Percentiles rank a stretch among this genome's conserved stretches.
Conservation (phyloP, 192 early-diverging fungal genomes). For the Coemansia sp. region DNA sequence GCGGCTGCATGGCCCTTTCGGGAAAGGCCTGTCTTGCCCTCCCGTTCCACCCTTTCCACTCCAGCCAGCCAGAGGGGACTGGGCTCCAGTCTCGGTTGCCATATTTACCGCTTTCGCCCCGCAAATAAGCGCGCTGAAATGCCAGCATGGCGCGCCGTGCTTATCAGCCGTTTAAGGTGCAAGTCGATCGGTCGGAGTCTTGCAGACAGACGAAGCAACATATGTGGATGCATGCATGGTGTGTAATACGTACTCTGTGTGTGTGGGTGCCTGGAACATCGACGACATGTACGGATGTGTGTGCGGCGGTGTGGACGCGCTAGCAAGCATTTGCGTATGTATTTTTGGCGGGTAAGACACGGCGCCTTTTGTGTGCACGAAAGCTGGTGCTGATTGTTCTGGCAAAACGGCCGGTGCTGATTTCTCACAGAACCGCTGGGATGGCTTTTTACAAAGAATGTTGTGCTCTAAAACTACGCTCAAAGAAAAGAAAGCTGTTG, state of each 20-base stretch:
- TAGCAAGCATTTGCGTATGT: conserved; percentile 14
- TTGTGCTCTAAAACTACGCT: background rate
- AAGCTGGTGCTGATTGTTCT: conserved; percentile 9
- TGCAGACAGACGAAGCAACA: background rate
- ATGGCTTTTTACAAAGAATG: conserved; percentile 1
- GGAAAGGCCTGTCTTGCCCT: conserved; percentile 3
- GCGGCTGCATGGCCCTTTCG: conserved; percentile 12
- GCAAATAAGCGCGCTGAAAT: no score
- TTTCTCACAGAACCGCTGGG: background rate
- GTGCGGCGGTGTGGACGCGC: conserved; percentile 12
- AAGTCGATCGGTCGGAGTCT: conserved; percentile 1
- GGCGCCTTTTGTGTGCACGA: background rate
- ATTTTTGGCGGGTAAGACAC: background rate
- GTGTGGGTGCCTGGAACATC: conserved; percentile 18
- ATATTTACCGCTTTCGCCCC: no score
- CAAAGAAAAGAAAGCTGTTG: no score
- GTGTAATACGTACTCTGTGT: conserved; percentile 28
- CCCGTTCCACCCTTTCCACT: background rate
- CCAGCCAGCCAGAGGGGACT: background rate
- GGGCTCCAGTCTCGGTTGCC: no score
- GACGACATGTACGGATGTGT: conserved; percentile 8
- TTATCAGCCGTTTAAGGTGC: no score
- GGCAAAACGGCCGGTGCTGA: conserved; percentile 1
- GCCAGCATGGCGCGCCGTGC: no score
- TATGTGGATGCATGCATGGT: background rate